Conservation (phyloP, 2,329 filamentous ascomycete genomes). For the Pestalotiopsis sp. region DNA sequence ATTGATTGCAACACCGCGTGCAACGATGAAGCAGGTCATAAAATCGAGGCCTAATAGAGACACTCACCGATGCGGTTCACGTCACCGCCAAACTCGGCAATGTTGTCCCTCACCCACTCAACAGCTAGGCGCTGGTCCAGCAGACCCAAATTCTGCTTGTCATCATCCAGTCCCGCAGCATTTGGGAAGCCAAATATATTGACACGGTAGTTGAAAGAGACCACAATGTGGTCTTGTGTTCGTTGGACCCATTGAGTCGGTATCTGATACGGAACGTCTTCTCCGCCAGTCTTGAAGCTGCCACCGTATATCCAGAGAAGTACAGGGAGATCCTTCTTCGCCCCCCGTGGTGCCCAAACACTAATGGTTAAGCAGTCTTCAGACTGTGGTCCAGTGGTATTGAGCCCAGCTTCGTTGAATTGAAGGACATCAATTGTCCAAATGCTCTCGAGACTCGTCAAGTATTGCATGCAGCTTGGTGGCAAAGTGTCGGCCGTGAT, state of each 20-base stretch:
- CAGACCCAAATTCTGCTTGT: constrained; percentile 47
- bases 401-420: constrained; percentile 9
- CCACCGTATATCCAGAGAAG: constrained; percentile 29
- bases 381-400: constrained; percentile 20
- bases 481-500: constrained; percentile 29
- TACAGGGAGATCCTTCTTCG: constrained; percentile 25
- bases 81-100: constrained; percentile 51
- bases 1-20: neutral
- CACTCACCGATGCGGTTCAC: constrained; percentile 35
- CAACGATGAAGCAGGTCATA: neutral
- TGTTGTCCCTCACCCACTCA: constrained; percentile 53
- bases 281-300: constrained; percentile 27
- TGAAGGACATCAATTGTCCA: constrained; percentile 18
- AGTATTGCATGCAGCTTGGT: constrained; percentile 33
- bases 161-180: constrained; percentile 26
- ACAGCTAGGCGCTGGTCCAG: constrained; percentile 53
- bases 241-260: constrained; percentile 25
- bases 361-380: constrained; percentile 39
- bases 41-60: neutral
- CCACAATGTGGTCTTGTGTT: constrained; percentile 34
- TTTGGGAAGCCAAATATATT: constrained; percentile 38
- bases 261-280: constrained; percentile 17
- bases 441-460: constrained; percentile 27
- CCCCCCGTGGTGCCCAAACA: constrained; percentile 32
- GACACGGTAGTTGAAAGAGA: constrained; percentile 43